These are phyloP conservation scores for Kalmanozyma brasiliensis DNA, from an alignment of 1,284 basidiomycete genomes.

Conservation along the genomic window DNA sequence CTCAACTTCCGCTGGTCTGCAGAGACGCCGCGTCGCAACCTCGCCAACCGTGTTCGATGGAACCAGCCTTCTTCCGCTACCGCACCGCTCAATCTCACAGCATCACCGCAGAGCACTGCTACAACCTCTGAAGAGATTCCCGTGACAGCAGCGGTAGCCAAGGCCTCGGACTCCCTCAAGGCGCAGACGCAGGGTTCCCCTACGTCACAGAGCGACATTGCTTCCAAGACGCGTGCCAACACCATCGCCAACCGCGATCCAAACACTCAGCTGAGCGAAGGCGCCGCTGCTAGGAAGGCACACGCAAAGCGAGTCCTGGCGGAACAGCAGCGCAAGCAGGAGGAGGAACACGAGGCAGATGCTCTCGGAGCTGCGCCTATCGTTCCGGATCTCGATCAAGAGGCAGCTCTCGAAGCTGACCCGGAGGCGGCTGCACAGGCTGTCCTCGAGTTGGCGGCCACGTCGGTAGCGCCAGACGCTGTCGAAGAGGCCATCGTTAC, in stretches of 20 bases:
- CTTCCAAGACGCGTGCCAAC: slow-evolving; percentile 35
- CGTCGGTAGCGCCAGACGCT: neutral
- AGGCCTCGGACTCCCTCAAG: slow-evolving; percentile 20
- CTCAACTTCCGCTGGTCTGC: slow-evolving; percentile 62
- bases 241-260: slow-evolving; percentile 42
- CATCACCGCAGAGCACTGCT: slow-evolving; percentile 15
- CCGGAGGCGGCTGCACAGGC: slow-evolving; percentile 24
- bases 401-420: slow-evolving; percentile 7
- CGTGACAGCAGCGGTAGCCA: slow-evolving; percentile 2
- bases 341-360: slow-evolving; percentile 36
- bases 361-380: slow-evolving; percentile 25
- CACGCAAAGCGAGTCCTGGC: slow-evolving; percentile 48
- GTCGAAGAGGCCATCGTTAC: neutral
- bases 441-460: slow-evolving; percentile 15
- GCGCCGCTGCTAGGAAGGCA: slow-evolving; percentile 43
- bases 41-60: slow-evolving; percentile 55
- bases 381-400: slow-evolving; percentile 21
- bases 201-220: slow-evolving; percentile 19
- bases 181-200: slow-evolving; percentile 22
- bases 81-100: slow-evolving; percentile 10
- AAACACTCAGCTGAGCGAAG: slow-evolving; percentile 38
- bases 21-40: slow-evolving; percentile 46
- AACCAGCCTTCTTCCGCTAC: slow-evolving; percentile 25
- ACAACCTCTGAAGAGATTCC: slow-evolving; percentile 1
- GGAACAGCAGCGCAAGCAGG: slow-evolving; percentile 45